phyloP scores from a whole-genome alignment of 306 rosid genomes.

The Coriaria nepalensis region DNA sequence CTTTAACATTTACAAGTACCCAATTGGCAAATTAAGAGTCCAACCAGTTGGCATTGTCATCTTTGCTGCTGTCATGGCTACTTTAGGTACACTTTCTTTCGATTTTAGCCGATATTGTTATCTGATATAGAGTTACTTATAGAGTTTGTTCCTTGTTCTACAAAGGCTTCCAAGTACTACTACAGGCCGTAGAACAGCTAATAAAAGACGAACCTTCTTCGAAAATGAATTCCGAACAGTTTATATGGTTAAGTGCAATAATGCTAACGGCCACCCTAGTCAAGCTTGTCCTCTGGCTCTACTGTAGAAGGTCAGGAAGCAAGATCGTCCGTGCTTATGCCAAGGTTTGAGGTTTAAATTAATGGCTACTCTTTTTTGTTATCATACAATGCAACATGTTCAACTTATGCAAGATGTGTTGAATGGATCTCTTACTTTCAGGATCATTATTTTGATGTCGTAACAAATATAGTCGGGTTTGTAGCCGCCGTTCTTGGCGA shows the following conservation, averaged over 20 bases:
- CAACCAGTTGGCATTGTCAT: constrained; percentile 93
- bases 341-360: too few species aligned
- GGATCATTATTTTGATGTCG: constrained; percentile 91
- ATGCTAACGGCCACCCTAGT: constrained; percentile 69
- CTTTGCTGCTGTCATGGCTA: constrained; percentile 95
- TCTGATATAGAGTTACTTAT: too few species aligned
- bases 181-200: constrained; percentile 59
- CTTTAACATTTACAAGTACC: constrained; percentile 61
- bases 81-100: constrained; percentile 74
- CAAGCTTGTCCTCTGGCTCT: constrained; percentile 77
- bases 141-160: constrained; percentile 16
- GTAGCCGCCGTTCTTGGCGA: constrained; percentile 83
- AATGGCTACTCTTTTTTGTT: too few species aligned
- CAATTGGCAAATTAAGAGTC: constrained; percentile 84
- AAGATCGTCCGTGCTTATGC: constrained; percentile 86
- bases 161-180: constrained; percentile 89
- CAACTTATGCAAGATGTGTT: too few species aligned
- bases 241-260: constrained; percentile 56
- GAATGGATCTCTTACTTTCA: too few species aligned
- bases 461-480: constrained; percentile 80
- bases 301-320: constrained; percentile 69
- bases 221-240: constrained; percentile 37
- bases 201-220: constrained; percentile 33
- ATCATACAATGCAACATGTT: neutral
- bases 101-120: too few species aligned